Conservation (phyloP, 2,329 filamentous ascomycete species). For the Pseudocercospora eumusae region DNA sequence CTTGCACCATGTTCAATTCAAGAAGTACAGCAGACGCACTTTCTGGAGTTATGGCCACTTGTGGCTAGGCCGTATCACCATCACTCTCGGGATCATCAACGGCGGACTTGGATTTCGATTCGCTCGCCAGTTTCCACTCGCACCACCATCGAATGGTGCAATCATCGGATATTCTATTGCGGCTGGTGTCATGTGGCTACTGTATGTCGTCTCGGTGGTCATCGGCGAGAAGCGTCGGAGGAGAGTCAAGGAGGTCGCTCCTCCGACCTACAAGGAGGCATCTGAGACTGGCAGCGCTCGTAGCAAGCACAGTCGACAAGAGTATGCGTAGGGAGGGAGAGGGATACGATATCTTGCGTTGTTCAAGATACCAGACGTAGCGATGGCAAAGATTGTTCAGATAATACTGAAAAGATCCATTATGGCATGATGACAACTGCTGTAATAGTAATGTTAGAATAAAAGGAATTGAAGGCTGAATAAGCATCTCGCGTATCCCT, state of each 20-base stretch:
- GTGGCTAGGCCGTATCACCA: conserved; percentile 56
- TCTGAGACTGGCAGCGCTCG: conserved; percentile 16
- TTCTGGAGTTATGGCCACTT: conserved; percentile 54
- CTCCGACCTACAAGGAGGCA: conserved; percentile 15
- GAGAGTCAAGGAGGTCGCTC: conserved; percentile 13
- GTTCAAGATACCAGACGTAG: not conserved
- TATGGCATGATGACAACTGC: not conserved
- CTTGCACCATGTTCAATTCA: conserved; percentile 57
- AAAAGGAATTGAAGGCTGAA: not conserved
- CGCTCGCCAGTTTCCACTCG: conserved; percentile 43
- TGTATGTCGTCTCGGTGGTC: conserved; percentile 42
- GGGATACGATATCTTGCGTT: not conserved
- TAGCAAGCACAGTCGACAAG: conserved; percentile 17
- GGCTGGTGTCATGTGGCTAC: conserved; percentile 51
- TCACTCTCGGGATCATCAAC: conserved; percentile 59
- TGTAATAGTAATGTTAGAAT: not conserved
- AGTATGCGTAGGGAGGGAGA: conserved; percentile 11
- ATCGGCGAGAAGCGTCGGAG: conserved; percentile 26
- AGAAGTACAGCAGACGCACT: conserved; percentile 49
- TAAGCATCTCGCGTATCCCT: not conserved
- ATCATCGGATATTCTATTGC: conserved; percentile 55
- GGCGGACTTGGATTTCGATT: conserved; percentile 57
- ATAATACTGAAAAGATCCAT: not conserved
- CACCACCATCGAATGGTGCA: conserved; percentile 36
- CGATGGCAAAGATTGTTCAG: not conserved